Base-by-base conservation (phyloP, 2,329 filamentous ascomycete genomes). In the Pseudopyrenochaeta lycopersici region DNA sequence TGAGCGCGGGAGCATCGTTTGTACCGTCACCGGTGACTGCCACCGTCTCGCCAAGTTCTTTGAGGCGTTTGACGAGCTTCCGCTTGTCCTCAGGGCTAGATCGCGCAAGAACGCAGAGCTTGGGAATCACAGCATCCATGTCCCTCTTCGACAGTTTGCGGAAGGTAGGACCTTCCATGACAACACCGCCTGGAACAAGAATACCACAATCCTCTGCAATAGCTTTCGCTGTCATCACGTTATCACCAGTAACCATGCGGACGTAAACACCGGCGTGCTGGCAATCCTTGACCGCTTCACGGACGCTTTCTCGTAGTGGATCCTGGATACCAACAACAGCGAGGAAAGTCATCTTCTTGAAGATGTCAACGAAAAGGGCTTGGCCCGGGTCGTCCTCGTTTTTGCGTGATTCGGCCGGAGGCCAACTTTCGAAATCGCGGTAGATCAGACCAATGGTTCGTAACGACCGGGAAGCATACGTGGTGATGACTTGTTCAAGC, bases 201-300 rank as follows among this genome's bases (percentile, higher is more conserved):
- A 94, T 93, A 35, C 90, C 90, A 71, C 90, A 92, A 65, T 93
- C 90, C 62, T 83, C 84, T 17, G 90, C 90, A 65, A 94, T 94
- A 18, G 90, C 89, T 71, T 90, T 85, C 1, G 90, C 90, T 7
- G 90, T 94, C 54, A 90, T 78, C 62, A 89, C 86, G 77, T 94
- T 93, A 77, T 94, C 90, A 59, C 90, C 90, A 4, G 90, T 94
- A 2, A 94, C 90, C 90, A 94, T 94, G 67, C 90, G 89, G 15
- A 93, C 90, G 56, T 89, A 84, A 10, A 94, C 90, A 54, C 90
- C 90, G 4, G 90, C 90, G 50, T 84, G 82, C 70, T 93, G 89
- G 68, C 90, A 93, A 52, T 87, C 82, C 54, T 80, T 80, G 23
- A 94, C 90, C 10, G 90, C 90, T 46, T 91, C 85, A 1, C 81